Evolutionary conservation across 768 basidiomycete species (phyloP), one percentile per base, ranked within the genome.

Genomic region (Symmetrospora coprosmae): DNA sequence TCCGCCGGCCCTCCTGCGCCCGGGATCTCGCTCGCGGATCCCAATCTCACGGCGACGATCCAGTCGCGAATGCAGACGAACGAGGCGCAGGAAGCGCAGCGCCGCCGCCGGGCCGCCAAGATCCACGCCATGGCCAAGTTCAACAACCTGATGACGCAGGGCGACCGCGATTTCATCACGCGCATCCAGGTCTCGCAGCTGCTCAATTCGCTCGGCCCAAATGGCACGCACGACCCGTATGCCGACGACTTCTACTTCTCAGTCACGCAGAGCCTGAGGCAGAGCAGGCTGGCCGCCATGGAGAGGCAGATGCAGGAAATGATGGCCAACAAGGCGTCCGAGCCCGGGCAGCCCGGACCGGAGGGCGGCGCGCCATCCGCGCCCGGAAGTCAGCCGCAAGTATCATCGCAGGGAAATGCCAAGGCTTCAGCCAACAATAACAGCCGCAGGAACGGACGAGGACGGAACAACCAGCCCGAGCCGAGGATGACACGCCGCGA

Each of bases 81-180:
- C 21, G 69, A 91, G 72, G 80, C 78, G 67, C 82, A 85, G 81
- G 89, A 91, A 59, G 66, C 56, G 68, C 83, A 83, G 72, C 79
- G 89, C 41, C 79, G 86, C 61, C 77, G 81, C 40, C 85, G 84
- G 66, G 84, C 85, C 19, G 79, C 80, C 37, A 92, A 92, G 73
- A 88, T 92, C 65, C 83, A 85, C 21, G 82, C 86, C 65, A 90
- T 91, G 88, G 81, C 89, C 62, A 82, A 86, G 62, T 90, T 90
- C 70, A 92, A 92, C 66, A 87, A 90, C 71, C 78, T 91, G 35
- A 92, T 92, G 89, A 89, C 88, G 2, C 88, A 90, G 73, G 90
- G 87, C 11, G 94, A 99, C 77, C 97, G 97, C 75, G 94, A 97
- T 70, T 99, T 97, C 71, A 97, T 99, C 74, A 97, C 94, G 34